Evolutionary conservation across 345 rosid genomes (phyloP).

Genomic region (Hibiscus syriacus): DNA sequence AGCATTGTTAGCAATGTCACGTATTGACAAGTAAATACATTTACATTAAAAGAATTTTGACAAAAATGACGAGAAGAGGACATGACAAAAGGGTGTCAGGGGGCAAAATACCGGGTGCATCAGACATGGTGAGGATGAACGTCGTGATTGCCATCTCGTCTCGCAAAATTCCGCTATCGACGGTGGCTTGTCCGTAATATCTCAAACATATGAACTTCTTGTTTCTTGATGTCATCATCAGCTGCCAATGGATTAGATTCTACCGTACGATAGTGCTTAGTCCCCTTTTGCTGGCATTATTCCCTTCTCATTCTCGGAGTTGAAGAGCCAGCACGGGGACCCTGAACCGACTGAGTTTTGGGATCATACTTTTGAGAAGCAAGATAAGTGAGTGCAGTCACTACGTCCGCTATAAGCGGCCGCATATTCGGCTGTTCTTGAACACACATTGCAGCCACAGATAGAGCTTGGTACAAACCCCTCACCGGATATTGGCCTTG

Average conservation of each 20-base stretch:
- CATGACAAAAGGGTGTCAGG: background rate
- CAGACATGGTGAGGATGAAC: background rate
- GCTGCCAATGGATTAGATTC: too few relatives aligned
- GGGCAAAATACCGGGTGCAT: background rate
- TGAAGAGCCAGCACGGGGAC: constrained; percentile 24
- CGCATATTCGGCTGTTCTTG: too few relatives aligned
- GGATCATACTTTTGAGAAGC: constrained; percentile 48
- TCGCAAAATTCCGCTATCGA: background rate
- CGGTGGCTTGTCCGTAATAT: background rate
- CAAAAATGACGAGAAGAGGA: background rate
- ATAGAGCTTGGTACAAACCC: constrained; percentile 67
- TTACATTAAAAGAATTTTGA: background rate
- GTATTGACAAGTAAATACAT: too few relatives aligned
- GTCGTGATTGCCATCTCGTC: background rate
- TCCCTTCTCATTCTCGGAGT: too few relatives aligned
- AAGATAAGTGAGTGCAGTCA: too few relatives aligned
- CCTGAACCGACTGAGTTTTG: constrained; percentile 26
- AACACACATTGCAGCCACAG: too few relatives aligned
- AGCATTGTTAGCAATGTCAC: too few relatives aligned
- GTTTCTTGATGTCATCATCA: background rate
- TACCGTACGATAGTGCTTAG: too few relatives aligned
- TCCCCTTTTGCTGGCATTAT: constrained; percentile 30
- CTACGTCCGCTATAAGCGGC: too few relatives aligned
- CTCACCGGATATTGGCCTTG: constrained; percentile 59
- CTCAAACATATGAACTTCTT: constrained; percentile 3